phyloP scores from a whole-genome alignment of 192 early-diverging fungal species.

The Backusella tuberculispora region DNA sequence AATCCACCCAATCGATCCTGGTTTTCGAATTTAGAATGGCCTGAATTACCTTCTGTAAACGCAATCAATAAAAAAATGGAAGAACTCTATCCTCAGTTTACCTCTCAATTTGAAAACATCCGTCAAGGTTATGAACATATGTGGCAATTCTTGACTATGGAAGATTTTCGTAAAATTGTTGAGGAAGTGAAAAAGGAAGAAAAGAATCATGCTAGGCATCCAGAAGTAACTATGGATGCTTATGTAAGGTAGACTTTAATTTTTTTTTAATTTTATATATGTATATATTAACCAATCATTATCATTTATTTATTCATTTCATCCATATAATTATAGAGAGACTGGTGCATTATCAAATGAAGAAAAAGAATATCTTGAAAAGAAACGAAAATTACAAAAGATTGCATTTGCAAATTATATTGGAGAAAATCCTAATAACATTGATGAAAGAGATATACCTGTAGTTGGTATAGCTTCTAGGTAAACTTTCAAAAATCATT shows the following conservation, averaged over 20 bases:
- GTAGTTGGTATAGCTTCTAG: slow-evolving; percentile 70
- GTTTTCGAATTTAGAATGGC: slow-evolving; percentile 20
- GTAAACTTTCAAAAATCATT: slow-evolving; percentile 13
- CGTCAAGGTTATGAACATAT: slow-evolving; percentile 23
- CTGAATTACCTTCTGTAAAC: slow-evolving; percentile 23
- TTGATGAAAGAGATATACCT: slow-evolving; percentile 73
- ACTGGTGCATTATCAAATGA: slow-evolving; percentile 46
- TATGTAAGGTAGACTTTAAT: slow-evolving; percentile 1
- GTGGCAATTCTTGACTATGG: slow-evolving; percentile 29
- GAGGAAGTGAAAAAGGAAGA: slow-evolving; percentile 18
- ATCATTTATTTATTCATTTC: too few species aligned
- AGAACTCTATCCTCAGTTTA: slow-evolving; percentile 25
- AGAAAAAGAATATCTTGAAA: slow-evolving; percentile 51
- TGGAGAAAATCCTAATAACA: slow-evolving; percentile 61
- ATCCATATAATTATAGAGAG: slow-evolving; percentile 23
- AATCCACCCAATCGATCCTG: slow-evolving; percentile 1
- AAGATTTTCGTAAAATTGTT: slow-evolving; percentile 27
- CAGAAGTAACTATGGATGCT: slow-evolving; percentile 23
- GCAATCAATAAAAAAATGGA: slow-evolving; percentile 27
- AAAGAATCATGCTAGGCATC: background rate
- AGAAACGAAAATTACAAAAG: slow-evolving; percentile 53
- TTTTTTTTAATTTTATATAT: too few species aligned
- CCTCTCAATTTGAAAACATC: slow-evolving; percentile 28
- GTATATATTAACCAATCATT: background rate
- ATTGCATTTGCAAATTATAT: slow-evolving; percentile 80